phyloP scores from a whole-genome alignment of 192 early-diverging fungal species.

The Coemansia sp. region DNA sequence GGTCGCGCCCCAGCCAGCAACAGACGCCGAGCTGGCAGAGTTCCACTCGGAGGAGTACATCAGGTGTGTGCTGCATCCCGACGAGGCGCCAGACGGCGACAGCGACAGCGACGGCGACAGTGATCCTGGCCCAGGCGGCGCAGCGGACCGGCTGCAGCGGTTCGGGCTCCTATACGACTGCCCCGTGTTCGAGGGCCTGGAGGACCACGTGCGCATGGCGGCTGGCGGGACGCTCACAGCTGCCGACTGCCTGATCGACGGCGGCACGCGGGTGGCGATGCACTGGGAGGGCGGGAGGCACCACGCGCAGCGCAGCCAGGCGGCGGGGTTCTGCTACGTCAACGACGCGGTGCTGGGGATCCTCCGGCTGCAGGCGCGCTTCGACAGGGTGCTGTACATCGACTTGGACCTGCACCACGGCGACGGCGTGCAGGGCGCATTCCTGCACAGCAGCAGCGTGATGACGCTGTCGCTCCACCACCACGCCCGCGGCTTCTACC shows the following conservation, averaged over 20 bases:
- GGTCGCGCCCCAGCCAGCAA: constrained; percentile 19
- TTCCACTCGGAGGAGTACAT: constrained; percentile 51
- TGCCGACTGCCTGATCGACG: constrained; percentile 21
- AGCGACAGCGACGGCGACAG: constrained; percentile 8
- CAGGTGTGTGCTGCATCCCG: constrained; percentile 10
- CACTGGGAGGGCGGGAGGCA: constrained; percentile 99
- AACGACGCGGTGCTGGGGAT: constrained; percentile 98
- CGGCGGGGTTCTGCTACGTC: constrained; percentile 97
- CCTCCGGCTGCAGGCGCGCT: constrained; percentile 74
- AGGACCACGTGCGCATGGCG: constrained; percentile 28
- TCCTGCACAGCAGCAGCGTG: constrained; percentile 87
- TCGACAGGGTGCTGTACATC: constrained; percentile 89
- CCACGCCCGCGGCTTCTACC: constrained; percentile 92
- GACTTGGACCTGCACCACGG: constrained; percentile 99
- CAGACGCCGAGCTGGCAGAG: constrained; percentile 17
- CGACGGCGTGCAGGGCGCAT: constrained; percentile 98
- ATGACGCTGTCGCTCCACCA: constrained; percentile 99
- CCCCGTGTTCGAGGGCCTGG: constrained; percentile 36
- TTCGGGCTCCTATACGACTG: constrained; percentile 54
- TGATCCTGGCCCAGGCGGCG: too few species aligned
- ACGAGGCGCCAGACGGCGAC: not conserved
- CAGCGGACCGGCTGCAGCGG: not conserved
- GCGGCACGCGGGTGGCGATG: constrained; percentile 54
- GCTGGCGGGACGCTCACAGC: constrained; percentile 50
- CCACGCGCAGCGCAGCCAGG: constrained; percentile 86